Percentiles rank a stretch among this genome's conserved stretches.
Evolutionary conservation across 441 rosid species (phyloP).

Genomic region (Erodium trifolium): DNA sequence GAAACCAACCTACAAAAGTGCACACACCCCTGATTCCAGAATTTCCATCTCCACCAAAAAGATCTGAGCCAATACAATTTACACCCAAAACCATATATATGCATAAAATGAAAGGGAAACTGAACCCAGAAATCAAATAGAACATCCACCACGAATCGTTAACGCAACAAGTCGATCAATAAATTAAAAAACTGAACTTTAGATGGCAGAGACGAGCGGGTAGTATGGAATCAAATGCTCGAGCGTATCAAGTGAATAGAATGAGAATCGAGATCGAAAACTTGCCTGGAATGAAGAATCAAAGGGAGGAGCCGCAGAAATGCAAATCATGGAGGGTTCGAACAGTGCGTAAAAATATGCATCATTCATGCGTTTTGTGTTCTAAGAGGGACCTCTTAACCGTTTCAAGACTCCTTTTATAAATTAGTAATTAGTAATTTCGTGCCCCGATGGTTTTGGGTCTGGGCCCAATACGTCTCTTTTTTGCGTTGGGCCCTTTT

Average conservation of each 20-base stretch:
- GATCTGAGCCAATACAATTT: neutral
- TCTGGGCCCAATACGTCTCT: neutral
- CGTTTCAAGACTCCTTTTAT: neutral
- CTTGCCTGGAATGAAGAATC: neutral
- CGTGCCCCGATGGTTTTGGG: neutral
- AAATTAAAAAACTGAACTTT: neutral
- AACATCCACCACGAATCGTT: neutral
- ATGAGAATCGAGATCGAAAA: neutral
- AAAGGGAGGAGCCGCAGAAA: neutral
- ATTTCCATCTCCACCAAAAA: neutral
- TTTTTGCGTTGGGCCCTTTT: too few relatives aligned
- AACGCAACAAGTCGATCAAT: conserved; percentile 3
- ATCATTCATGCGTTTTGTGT: conserved; percentile 6
- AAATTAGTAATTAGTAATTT: neutral
- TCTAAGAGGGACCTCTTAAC: neutral
- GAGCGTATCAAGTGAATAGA: neutral
- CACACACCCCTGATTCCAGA: neutral
- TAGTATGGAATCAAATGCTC: too few relatives aligned
- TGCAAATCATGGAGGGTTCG: neutral
- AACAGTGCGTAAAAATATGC: conserved; percentile 3
- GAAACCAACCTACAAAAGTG: neutral
- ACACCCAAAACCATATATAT: neutral
- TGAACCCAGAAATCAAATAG: neutral
- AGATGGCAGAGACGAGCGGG: too few relatives aligned
- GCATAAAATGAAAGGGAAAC: neutral